Evolutionary conservation across 139 green algal genomes (phyloP).

Genomic region (Micromonas pusilla): DNA sequence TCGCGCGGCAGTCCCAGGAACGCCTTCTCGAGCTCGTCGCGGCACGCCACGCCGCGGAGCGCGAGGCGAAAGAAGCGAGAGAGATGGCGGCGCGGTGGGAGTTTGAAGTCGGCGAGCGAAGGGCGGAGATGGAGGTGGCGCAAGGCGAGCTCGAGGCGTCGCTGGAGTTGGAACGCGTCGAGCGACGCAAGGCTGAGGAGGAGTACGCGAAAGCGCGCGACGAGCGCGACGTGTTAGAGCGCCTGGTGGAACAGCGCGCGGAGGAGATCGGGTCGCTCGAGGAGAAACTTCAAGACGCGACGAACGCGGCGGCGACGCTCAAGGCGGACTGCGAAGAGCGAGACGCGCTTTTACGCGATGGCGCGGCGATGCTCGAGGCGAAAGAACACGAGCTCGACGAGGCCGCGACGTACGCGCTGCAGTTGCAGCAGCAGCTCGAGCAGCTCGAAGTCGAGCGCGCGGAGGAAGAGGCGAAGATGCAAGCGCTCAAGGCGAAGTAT

Average conservation of each 20-base stretch:
- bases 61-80: neutral
- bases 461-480: neutral
- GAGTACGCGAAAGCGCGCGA: neutral
- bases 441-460: neutral
- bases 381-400: slow-evolving; percentile 7
- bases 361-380: neutral
- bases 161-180: neutral
- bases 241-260: neutral
- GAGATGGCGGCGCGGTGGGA: neutral
- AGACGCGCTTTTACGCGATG: neutral
- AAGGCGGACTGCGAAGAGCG: neutral
- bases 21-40: neutral
- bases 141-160: slow-evolving; percentile 7
- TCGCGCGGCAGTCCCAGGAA: neutral
- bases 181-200: slow-evolving; percentile 6
- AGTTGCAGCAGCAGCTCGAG: neutral
- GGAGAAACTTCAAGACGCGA: slow-evolving; percentile 3
- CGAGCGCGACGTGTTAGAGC: neutral
- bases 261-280: slow-evolving; percentile 1
- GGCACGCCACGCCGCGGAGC: neutral
- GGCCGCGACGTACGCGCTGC: neutral
- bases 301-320: neutral
- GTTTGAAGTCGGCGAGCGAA: neutral
- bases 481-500: too few species aligned
- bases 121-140: neutral